A percentile compares a stretch with the other conserved stretches of the same genome.
These are phyloP conservation scores for Didymella glomerata DNA, from an alignment of 2,329 filamentous ascomycete species.

Conservation along the genomic window DNA sequence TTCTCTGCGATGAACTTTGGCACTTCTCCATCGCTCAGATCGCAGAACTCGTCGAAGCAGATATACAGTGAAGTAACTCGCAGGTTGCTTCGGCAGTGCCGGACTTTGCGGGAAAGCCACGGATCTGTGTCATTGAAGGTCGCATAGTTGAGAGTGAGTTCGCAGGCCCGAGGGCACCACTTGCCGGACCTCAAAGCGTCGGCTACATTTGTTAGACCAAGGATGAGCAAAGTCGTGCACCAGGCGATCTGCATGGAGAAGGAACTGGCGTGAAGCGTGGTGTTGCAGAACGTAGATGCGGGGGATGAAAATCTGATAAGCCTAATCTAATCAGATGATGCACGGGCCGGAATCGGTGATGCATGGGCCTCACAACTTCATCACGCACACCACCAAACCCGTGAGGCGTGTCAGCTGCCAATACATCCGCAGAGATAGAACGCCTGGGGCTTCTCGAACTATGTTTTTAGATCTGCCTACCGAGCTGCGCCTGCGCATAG, in stretches of 20 bases:
- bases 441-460: not conserved
- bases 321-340: not conserved
- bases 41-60: slow-evolving; percentile 41
- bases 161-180: slow-evolving; percentile 44
- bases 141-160: slow-evolving; percentile 40
- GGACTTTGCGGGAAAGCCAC: slow-evolving; percentile 37
- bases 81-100: slow-evolving; percentile 38
- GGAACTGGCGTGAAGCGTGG: slow-evolving; percentile 15
- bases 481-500: slow-evolving; percentile 49
- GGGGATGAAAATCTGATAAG: slow-evolving; percentile 36
- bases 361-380: not conserved
- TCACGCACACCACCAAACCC: not conserved
- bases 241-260: slow-evolving; percentile 30
- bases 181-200: slow-evolving; percentile 31
- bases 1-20: slow-evolving; percentile 30
- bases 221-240: slow-evolving; percentile 20
- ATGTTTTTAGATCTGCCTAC: slow-evolving; percentile 45
- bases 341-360: not conserved
- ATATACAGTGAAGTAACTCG: slow-evolving; percentile 41
- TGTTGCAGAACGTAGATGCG: slow-evolving; percentile 25
- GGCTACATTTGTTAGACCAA: slow-evolving; percentile 20
- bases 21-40: slow-evolving; percentile 21
- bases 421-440: not conserved
- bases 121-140: slow-evolving; percentile 46
- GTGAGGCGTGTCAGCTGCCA: not conserved